Conservation (phyloP, 2,329 filamentous ascomycete genomes). For the Pseudogymnoascus sp. region DNA sequence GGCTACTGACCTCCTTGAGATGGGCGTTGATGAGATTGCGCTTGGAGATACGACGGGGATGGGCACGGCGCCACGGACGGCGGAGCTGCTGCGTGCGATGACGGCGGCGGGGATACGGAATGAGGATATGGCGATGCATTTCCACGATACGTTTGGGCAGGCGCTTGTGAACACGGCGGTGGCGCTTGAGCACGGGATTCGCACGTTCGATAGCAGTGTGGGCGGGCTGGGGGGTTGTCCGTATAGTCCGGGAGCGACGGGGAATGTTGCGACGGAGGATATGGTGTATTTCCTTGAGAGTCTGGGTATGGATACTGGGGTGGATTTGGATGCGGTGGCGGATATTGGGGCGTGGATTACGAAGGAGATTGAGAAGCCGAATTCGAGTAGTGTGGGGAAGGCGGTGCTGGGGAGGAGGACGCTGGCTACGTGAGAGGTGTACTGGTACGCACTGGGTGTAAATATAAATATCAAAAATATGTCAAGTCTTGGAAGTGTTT, state of each 20-base stretch:
- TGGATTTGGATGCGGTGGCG: conserved; percentile 58
- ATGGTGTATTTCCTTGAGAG: conserved; percentile 71
- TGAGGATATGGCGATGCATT: conserved; percentile 71
- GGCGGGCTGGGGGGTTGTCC: conserved; percentile 78
- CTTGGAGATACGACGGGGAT: conserved; percentile 87
- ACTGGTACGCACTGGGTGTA: background rate
- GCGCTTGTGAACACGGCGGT: conserved; percentile 76
- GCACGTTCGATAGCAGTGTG: conserved; percentile 72
- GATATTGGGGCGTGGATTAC: conserved; percentile 69
- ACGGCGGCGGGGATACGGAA: conserved; percentile 57
- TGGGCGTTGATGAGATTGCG: conserved; percentile 85
- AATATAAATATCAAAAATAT: background rate
- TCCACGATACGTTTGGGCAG: conserved; percentile 83
- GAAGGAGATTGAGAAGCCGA: conserved; percentile 49
- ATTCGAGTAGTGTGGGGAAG: conserved; percentile 60
- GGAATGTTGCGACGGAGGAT: conserved; percentile 80
- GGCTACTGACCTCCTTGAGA: conserved; percentile 63
- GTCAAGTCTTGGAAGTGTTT: background rate
- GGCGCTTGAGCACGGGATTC: conserved; percentile 66
- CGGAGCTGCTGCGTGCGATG: conserved; percentile 56
- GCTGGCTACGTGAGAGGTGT: background rate
- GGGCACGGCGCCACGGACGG: conserved; percentile 67
- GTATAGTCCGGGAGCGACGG: conserved; percentile 76
- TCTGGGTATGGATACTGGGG: conserved; percentile 64
- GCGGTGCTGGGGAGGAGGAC: conserved; percentile 44